These are phyloP conservation scores for Rhizodiscina lignyota DNA, from an alignment of 495 filamentous ascomycete genomes.

Conservation along the genomic window DNA sequence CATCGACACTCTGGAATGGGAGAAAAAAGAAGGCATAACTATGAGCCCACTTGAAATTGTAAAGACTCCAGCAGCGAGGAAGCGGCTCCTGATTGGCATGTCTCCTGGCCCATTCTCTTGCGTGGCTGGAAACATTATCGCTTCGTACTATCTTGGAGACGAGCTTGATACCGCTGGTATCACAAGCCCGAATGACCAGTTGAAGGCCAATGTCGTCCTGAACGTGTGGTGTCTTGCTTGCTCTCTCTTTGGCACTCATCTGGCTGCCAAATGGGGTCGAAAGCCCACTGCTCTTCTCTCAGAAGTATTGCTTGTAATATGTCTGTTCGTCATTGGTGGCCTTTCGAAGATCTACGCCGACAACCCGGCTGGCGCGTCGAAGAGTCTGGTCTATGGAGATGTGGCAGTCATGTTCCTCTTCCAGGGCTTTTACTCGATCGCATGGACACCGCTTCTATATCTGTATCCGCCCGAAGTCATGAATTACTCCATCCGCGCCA, in stretches of 20 bases:
- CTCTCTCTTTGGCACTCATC: conserved; percentile 17
- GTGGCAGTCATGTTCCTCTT: conserved; percentile 29
- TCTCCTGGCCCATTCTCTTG: conserved; percentile 26
- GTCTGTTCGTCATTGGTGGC: conserved; percentile 35
- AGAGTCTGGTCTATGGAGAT: too few species aligned
- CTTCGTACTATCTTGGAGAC: conserved; percentile 30
- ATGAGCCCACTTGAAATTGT: conserved; percentile 26
- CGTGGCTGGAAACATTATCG: conserved; percentile 31
- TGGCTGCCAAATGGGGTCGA: conserved; percentile 26
- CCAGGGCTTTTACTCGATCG: conserved; percentile 42
- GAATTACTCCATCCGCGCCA: conserved; percentile 17
- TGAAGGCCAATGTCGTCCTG: conserved; percentile 32
- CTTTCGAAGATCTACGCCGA: conserved; percentile 31
- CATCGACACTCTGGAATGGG: conserved; percentile 24
- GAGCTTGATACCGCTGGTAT: conserved; percentile 33
- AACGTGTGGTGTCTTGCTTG: too few species aligned
- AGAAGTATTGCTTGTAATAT: conserved; percentile 18
- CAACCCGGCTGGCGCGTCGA: conserved; percentile 18
- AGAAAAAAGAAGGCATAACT: conserved; percentile 25
- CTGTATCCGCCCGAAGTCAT: conserved; percentile 41
- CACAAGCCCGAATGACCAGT: conserved; percentile 21
- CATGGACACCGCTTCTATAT: conserved; percentile 42
- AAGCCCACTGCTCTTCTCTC: conserved; percentile 28
- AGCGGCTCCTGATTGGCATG: conserved; percentile 29
- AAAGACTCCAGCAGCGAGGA: conserved; percentile 25